Evolutionary conservation across 2,329 filamentous ascomycete species (phyloP).

Genomic region (Biscogniauxia marginata): DNA sequence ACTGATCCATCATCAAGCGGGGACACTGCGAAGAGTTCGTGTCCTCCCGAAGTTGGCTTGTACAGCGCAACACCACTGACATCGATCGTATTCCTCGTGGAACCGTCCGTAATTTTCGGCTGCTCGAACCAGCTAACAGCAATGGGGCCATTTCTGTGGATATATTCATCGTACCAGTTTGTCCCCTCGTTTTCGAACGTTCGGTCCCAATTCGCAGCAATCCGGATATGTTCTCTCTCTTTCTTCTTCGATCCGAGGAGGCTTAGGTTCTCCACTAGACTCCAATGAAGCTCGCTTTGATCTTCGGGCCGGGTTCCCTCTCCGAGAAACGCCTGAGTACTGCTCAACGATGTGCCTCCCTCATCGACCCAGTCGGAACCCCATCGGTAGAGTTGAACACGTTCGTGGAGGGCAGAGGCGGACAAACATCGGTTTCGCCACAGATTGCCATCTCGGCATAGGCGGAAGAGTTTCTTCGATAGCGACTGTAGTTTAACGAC

Average conservation of each 20-base stretch:
- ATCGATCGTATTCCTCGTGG: slow-evolving; percentile 54
- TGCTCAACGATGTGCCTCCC: slow-evolving; percentile 21
- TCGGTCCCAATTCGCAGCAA: slow-evolving; percentile 81
- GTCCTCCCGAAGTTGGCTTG: slow-evolving; percentile 48
- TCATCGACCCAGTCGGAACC: slow-evolving; percentile 38
- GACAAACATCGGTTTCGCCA: slow-evolving; percentile 78
- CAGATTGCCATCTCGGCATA: slow-evolving; percentile 71
- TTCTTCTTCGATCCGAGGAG: slow-evolving; percentile 25
- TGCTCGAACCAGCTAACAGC: slow-evolving; percentile 74
- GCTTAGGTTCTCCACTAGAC: slow-evolving; percentile 19
- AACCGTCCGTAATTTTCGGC: slow-evolving; percentile 45
- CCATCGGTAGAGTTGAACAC: slow-evolving; percentile 51
- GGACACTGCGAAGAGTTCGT: slow-evolving; percentile 63
- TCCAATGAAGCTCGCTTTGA: slow-evolving; percentile 28
- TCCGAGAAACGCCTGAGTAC: slow-evolving; percentile 11
- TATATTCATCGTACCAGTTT: slow-evolving; percentile 87
- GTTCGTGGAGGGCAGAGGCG: slow-evolving; percentile 63
- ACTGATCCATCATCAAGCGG: slow-evolving; percentile 85
- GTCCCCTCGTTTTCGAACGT: slow-evolving; percentile 68
- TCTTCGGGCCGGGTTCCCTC: slow-evolving; percentile 26
- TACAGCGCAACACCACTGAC: slow-evolving; percentile 72
- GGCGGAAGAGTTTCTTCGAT: slow-evolving; percentile 61
- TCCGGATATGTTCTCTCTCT: slow-evolving; percentile 46
- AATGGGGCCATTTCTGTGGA: slow-evolving; percentile 76
- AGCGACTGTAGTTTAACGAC: slow-evolving; percentile 68